These are phyloP conservation scores for Lomentospora prolificans DNA, from an alignment of 2,329 filamentous ascomycete genomes.

Conservation along the genomic window DNA sequence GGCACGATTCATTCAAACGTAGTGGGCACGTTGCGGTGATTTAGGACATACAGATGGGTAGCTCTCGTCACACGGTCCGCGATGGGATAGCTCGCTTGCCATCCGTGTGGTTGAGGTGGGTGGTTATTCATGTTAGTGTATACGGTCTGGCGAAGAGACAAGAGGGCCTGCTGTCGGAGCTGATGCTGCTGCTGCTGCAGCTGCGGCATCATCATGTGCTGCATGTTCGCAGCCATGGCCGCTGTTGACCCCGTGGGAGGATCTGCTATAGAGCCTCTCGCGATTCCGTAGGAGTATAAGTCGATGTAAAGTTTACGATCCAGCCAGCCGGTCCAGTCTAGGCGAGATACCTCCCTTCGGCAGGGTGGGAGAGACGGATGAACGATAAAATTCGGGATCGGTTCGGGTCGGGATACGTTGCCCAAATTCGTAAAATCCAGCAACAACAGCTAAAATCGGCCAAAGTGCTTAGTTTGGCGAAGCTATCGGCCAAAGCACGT, in stretches of 20 bases:
- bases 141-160: conserved; percentile 27
- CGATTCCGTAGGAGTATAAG: neutral
- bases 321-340: neutral
- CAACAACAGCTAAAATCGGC: too few species aligned
- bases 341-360: too few species aligned
- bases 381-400: too few species aligned
- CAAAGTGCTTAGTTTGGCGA: too few species aligned
- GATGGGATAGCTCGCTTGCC: conserved; percentile 28
- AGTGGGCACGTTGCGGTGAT: too few species aligned
- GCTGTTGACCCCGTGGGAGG: conserved; percentile 6
- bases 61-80: conserved; percentile 32
- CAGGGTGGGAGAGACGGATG: too few species aligned
- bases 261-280: neutral
- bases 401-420: too few species aligned
- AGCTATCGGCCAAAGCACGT: neutral
- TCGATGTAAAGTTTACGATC: neutral
- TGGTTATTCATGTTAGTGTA: conserved; percentile 28
- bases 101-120: conserved; percentile 23
- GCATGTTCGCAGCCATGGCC: conserved; percentile 50
- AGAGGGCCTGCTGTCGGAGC: conserved; percentile 12
- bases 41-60: conserved; percentile 33
- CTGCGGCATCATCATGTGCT: conserved; percentile 43
- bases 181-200: conserved; percentile 27
- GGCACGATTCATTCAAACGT: neutral
- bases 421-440: too few species aligned